Evolutionary conservation across 1,284 basidiomycete species (phyloP), one percentile per base, ranked within the genome.

Genomic region (Singerocomus inundabilis): DNA sequence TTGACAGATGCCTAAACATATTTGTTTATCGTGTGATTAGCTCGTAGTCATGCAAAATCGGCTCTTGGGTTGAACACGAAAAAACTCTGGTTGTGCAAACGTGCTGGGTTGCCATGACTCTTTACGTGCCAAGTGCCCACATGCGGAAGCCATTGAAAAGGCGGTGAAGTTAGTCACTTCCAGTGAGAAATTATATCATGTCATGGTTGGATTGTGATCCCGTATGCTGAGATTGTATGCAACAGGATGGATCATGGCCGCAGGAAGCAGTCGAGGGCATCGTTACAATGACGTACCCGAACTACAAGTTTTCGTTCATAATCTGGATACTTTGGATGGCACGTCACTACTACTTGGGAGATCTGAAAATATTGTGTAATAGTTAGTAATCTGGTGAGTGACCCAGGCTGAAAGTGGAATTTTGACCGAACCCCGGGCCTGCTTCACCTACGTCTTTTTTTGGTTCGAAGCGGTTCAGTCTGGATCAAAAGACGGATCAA

Each of bases 251-350:
- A 13, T 89, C 91, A 6, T 99, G 97, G 96, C 79, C 90, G 5
- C 93, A 98, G 67, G 94, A 97, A 70, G 90, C 92, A 36, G 94
- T 95, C 37, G 93, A 96, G 67, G 90, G 93, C 21, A 84, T 93
- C 42, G 94, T 94, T 71, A 88, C 89, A 6, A 94, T 95, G 53
- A 82, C 91, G 16, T 98, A 98, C 63, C 93, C 95, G 8, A 93
- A 93, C 72, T 98, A 95, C 82, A 97, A 97, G 70, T 94, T 95
- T 67, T 85, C 91, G 28, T 96, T 95, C 70, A 86, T 89, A 0
- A 91, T 95, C 45, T 95, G 93, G 93, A 89, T 90, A 87, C 74
- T 91, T 16, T 89, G 88, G 10, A 85, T 80, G 57, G 88, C 87
- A 12, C n/a, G n/a, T n/a, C 78, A 90, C 58, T 67, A 66, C 45